Base-by-base conservation (phyloP, 2,329 filamentous ascomycete species). In the Cladosporium sp. region DNA sequence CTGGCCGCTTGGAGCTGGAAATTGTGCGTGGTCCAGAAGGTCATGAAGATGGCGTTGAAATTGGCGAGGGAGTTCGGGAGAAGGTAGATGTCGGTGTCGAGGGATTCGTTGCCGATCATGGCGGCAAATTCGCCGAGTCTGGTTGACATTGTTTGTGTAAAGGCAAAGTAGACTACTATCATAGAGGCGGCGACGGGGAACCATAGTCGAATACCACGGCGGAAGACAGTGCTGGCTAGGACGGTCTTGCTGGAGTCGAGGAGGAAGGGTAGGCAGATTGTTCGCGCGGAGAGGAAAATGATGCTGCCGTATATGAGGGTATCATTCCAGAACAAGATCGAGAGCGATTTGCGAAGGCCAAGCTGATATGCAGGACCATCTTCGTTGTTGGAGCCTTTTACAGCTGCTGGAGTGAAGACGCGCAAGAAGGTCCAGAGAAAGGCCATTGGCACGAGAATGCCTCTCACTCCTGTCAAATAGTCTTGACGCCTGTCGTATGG, bases 1-100 rank as follows among this genome's bases (percentile, higher is more conserved):
- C 74, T 80, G 3, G 74, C 80, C 18, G 79, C 77, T 64, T 81
- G 78, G 10, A 67, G 68, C 23, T 68, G 67, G 64, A 78, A 80
- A 18, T 71, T 62, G 52, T 78, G 77, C 26, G 75, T 77, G 28
- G 78, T 70, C 79, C 81, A 82, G 71, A 83, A 82, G 35, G 82
- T 66, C 40, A 81, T 76, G 71, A 81, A 82, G 14, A 82, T 72
- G 6, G 77, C 78, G 72, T 83, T 83, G 75, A 81, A 81, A 66
- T 79, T 82, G n/a, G 77, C 70, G 16, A 82, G 71, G 26, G 78
- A 76, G 67, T 72, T 78, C 14, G 77, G 76, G 10, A 81, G 68
- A 18, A 71, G 69, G 64, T 76, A 75, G 11, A 80, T 71, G 16
- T 77, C 76, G 12, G 69, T 63, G n/a, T 62, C 44, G 29, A 70